phyloP scores from a whole-genome alignment of 2,329 filamentous ascomycete species.

The Cadophora luteo-olivacea region DNA sequence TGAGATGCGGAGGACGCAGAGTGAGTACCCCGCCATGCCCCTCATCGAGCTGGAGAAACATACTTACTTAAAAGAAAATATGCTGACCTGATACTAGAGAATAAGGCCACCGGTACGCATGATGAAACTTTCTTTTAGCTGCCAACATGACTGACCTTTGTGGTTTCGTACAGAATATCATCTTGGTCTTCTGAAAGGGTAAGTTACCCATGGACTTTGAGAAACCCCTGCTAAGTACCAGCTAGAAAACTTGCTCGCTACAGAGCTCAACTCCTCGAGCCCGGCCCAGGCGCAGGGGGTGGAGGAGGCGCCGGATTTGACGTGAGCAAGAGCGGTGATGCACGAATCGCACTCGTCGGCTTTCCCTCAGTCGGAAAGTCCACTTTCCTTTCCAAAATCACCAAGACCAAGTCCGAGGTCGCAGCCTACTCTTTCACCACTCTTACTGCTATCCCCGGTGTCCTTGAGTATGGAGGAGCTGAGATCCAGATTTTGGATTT shows the following conservation, averaged over 20 bases:
- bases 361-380: constrained; percentile 99
- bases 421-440: constrained; percentile 98
- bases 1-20: constrained; percentile 99
- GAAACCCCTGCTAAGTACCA: constrained; percentile 21
- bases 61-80: not conserved
- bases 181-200: constrained; percentile 95
- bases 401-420: constrained; percentile 95
- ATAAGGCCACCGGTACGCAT: constrained; percentile 92
- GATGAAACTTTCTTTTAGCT: constrained; percentile 8
- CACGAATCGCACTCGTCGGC: constrained; percentile 95
- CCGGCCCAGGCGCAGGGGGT: constrained; percentile 77
- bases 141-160: constrained; percentile 3
- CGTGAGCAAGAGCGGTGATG: constrained; percentile 95
- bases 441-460: constrained; percentile 94
- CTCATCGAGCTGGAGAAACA: not conserved
- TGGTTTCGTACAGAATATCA: constrained; percentile 79
- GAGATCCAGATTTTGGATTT: constrained; percentile 98
- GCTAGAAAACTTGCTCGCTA: constrained; percentile 91
- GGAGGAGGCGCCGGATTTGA: constrained; percentile 87
- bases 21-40: constrained; percentile 58
- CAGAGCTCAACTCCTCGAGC: constrained; percentile 92
- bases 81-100: constrained; percentile 65
- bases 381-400: constrained; percentile 98
- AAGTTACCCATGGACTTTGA: too few species aligned
- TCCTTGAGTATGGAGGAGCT: constrained; percentile 95